Conservation (phyloP, 2,329 filamentous ascomycete genomes). For the Karstenula rhodostoma region DNA sequence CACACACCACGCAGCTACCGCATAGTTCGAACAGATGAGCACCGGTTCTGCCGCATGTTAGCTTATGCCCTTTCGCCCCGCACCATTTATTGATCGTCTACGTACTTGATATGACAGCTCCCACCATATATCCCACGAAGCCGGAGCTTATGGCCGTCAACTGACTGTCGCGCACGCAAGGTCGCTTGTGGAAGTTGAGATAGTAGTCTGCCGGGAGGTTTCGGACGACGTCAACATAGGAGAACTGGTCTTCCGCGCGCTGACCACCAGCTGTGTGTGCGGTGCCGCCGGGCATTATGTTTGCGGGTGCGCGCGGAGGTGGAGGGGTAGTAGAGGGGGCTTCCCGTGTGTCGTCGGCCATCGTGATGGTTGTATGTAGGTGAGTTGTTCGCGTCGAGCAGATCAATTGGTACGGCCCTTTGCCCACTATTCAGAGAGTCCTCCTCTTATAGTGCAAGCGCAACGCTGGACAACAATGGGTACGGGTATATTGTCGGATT, state of each 20-base stretch:
- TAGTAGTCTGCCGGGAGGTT: conserved; percentile 75
- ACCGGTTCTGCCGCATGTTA: conserved; percentile 61
- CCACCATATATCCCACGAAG: conserved; percentile 76
- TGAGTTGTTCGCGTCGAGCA: conserved; percentile 12
- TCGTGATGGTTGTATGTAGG: conserved; percentile 36
- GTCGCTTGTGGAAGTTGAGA: conserved; percentile 75
- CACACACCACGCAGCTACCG: conserved; percentile 77
- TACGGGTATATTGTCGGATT: background rate
- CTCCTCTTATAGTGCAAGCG: background rate
- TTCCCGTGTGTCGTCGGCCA: conserved; percentile 58
- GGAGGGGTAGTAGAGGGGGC: conserved; percentile 26
- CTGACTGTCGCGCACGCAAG: conserved; percentile 84
- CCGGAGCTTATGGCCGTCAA: conserved; percentile 84
- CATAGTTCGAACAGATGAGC: conserved; percentile 80
- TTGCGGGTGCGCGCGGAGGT: conserved; percentile 38
- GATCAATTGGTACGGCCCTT: background rate
- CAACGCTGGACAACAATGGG: background rate
- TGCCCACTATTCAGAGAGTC: background rate
- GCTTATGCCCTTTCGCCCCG: conserved; percentile 14
- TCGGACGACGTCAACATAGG: conserved; percentile 67
- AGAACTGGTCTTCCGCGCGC: conserved; percentile 47
- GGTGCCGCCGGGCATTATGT: conserved; percentile 61
- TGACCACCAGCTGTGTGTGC: conserved; percentile 68
- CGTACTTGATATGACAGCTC: conserved; percentile 78
- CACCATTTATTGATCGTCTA: background rate